phyloP scores from a whole-genome alignment of 139 green algal genomes.

The Chlorella sp. region DNA sequence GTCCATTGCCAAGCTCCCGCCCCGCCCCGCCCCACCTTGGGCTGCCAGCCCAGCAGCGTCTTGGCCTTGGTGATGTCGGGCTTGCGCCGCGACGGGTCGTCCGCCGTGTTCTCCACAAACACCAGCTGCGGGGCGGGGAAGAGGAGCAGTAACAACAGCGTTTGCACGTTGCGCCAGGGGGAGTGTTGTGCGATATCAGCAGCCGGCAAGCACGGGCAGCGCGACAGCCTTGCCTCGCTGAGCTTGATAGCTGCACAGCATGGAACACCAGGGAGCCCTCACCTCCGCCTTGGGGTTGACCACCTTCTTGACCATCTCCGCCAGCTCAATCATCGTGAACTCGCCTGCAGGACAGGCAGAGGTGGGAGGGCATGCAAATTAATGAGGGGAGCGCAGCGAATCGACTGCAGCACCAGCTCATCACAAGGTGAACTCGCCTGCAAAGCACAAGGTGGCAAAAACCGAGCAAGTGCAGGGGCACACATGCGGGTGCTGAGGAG shows the following conservation, averaged over 20 bases:
- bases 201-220: no score
- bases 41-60: slow-evolving; percentile 92
- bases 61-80: slow-evolving; percentile 93
- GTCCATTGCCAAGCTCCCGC: no score
- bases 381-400: no score
- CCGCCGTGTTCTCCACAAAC: slow-evolving; percentile 94
- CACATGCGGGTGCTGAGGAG: neutral
- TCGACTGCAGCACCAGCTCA: no score
- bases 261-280: neutral
- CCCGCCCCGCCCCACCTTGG: slow-evolving; percentile 70
- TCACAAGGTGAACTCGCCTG: neutral
- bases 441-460: neutral
- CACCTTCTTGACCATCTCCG: slow-evolving; percentile 89
- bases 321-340: slow-evolving; percentile 99
- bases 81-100: slow-evolving; percentile 90
- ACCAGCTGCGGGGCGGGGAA: no score
- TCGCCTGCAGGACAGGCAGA: slow-evolving; percentile 55
- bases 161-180: no score
- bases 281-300: slow-evolving; percentile 82
- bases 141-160: no score
- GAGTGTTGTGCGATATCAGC: no score
- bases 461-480: neutral
- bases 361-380: neutral
- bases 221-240: no score
- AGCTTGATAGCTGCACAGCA: no score